Evolutionary conservation across 768 basidiomycete genomes (phyloP), one percentile per base, ranked within the genome.

Genomic region (Suillus decipiens): DNA sequence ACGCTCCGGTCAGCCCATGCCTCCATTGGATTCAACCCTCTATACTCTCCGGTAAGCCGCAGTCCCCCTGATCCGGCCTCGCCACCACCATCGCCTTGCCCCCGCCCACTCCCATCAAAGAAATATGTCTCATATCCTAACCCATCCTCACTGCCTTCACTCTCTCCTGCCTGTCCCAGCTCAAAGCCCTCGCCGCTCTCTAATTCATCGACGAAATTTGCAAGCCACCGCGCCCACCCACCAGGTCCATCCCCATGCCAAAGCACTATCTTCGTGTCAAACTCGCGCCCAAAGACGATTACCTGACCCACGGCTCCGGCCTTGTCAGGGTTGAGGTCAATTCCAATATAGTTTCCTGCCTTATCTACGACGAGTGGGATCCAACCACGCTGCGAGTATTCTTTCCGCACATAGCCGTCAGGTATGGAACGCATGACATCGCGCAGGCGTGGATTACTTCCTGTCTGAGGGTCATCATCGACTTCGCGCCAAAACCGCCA

Each of bases 251-350:
- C 95, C 9, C 97, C 97, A 59, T 85, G 82, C 88, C 90, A 98
- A 53, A 99, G 80, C 47, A 99, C 96, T 42, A 97, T 93, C 73
- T 99, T 99, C 12, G 94, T 91, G 76, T 99, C 97, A 75, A 99
- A 98, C 72, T 99, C 97, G 58, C 97, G 86, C n/a, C 97, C 97
- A 74, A 99, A 99, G 56, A 98, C 89, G 63, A 99, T 97, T 54
- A 98, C 96, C 73, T 99, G 97, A 7, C 97, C 97, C 61, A 83
- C 80, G 10, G 83, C 78, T 50, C 95, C 95, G 54, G 78, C 77
- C 71, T 89, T 87, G 10, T 73, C 92, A 9, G 96, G 96, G 75
- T 90, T 94, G 63, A 99, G 83, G 75, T 99, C 97, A 54, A 99
- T 83, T 61, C 97, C 97, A 63, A 99, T 84, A 73, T 99, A 99